Conservation (phyloP, 805 yeast species). For the Kodamaea hsintzibuensis region DNA sequence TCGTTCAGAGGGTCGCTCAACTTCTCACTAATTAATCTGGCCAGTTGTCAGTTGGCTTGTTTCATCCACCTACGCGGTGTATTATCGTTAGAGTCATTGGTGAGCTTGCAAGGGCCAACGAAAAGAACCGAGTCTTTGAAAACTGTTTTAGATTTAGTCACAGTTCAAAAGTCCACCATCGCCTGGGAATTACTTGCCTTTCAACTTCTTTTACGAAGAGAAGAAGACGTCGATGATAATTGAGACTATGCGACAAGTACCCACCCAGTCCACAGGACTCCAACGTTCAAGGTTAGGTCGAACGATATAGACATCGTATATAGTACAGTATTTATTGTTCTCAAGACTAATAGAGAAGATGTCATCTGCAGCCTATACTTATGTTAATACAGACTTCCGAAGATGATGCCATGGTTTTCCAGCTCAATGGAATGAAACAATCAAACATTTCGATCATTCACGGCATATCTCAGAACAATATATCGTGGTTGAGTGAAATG, state of each 20-base stretch:
- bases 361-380: too few species aligned
- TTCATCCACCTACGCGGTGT: slow-evolving; percentile 96
- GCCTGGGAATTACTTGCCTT: slow-evolving; percentile 69
- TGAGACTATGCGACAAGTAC: slow-evolving; percentile 82
- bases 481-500: too few species aligned
- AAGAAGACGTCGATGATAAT: slow-evolving; percentile 85
- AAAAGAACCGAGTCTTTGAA: slow-evolving; percentile 86
- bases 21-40: slow-evolving; percentile 69
- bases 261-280: slow-evolving; percentile 84
- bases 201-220: slow-evolving; percentile 77
- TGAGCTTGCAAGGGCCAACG: slow-evolving; percentile 80
- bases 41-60: slow-evolving; percentile 85
- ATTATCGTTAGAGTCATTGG: slow-evolving; percentile 92
- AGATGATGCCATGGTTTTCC: too few species aligned
- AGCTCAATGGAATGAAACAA: too few species aligned
- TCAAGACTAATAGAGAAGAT: too few species aligned
- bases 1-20: slow-evolving; percentile 63
- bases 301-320: too few species aligned
- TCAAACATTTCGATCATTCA: too few species aligned
- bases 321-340: too few species aligned
- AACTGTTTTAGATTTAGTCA: slow-evolving; percentile 74
- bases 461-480: too few species aligned
- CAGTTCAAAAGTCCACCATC: slow-evolving; percentile 64
- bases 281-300: too few species aligned
- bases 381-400: too few species aligned